Percentiles rank a stretch among this genome's conserved stretches.
phyloP scores from a whole-genome alignment of 2,329 filamentous ascomycete genomes.

The Nothopassalora personata region DNA sequence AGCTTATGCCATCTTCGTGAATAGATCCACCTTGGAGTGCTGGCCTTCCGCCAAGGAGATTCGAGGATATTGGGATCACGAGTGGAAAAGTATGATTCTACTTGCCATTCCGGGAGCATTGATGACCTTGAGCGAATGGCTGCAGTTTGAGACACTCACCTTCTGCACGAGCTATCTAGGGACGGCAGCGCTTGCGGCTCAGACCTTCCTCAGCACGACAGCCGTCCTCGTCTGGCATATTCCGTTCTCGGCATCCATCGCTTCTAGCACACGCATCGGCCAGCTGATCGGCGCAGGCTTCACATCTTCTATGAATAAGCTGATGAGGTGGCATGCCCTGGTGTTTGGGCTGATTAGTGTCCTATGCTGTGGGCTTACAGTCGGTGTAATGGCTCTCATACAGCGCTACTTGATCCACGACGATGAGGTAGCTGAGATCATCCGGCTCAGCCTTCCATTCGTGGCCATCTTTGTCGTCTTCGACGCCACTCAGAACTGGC shows the following conservation, averaged over 20 bases:
- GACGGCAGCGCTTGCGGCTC: slow-evolving; percentile 23
- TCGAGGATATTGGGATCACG: slow-evolving; percentile 26
- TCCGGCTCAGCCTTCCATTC: slow-evolving; percentile 32
- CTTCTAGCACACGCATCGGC: slow-evolving; percentile 36
- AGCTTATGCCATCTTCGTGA: slow-evolving; percentile 41
- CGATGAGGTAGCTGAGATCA: slow-evolving; percentile 32
- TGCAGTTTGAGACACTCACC: slow-evolving; percentile 27
- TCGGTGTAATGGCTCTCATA: slow-evolving; percentile 29
- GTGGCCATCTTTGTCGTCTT: slow-evolving; percentile 37
- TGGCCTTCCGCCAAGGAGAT: slow-evolving; percentile 35
- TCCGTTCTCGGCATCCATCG: slow-evolving; percentile 37
- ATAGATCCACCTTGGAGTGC: slow-evolving; percentile 39
- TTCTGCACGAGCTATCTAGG: slow-evolving; percentile 32
- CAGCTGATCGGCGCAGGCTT: slow-evolving; percentile 37
- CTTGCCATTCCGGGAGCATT: slow-evolving; percentile 23
- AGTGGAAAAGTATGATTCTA: slow-evolving; percentile 33
- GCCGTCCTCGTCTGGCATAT: slow-evolving; percentile 38
- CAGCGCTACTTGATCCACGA: slow-evolving; percentile 34
- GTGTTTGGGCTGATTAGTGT: slow-evolving; percentile 35
- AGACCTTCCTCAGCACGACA: slow-evolving; percentile 16
- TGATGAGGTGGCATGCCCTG: slow-evolving; percentile 27
- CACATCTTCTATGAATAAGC: slow-evolving; percentile 30
- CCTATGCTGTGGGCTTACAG: slow-evolving; percentile 32
- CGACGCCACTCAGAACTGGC: slow-evolving; percentile 35
- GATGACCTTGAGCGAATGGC: slow-evolving; percentile 26